These are phyloP conservation scores for Westerdykella ornata DNA, from an alignment of 2,329 filamentous ascomycete genomes.

Conservation along the genomic window DNA sequence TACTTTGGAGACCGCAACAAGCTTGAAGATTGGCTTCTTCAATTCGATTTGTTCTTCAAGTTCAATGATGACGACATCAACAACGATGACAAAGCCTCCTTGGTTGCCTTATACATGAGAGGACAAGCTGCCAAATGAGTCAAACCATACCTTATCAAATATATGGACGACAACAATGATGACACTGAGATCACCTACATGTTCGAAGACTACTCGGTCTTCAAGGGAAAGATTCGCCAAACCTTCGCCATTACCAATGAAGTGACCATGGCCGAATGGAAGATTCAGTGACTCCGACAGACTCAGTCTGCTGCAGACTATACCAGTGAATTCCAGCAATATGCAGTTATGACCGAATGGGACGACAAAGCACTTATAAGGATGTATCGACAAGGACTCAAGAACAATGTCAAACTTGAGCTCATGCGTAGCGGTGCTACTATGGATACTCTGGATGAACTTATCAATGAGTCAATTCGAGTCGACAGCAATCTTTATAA, in stretches of 20 bases:
- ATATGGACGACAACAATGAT: not conserved
- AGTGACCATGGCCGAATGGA: not conserved
- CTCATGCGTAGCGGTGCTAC: not conserved
- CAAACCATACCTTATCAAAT: not conserved
- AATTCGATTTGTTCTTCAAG: not conserved
- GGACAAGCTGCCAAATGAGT: not conserved
- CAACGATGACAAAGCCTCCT: not conserved
- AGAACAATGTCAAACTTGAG: not conserved
- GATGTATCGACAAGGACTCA: not conserved
- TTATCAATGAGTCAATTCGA: not conserved
- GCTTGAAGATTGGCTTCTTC: not conserved
- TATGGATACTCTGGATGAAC: not conserved
- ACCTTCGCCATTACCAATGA: not conserved
- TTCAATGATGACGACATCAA: not conserved
- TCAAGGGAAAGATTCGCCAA: not conserved
- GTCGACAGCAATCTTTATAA: not conserved
- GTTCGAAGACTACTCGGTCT: not conserved
- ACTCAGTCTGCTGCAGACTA: not conserved
- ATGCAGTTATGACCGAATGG: not conserved
- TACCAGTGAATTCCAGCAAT: not conserved
- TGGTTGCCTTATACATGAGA: not conserved
- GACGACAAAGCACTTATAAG: not conserved
- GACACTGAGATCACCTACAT: not conserved
- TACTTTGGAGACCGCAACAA: not conserved
- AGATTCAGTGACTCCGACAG: not conserved